Evolutionary conservation across 495 filamentous ascomycete species (phyloP), one percentile per base, ranked within the genome.

Genomic region (Penicillium taxi): DNA sequence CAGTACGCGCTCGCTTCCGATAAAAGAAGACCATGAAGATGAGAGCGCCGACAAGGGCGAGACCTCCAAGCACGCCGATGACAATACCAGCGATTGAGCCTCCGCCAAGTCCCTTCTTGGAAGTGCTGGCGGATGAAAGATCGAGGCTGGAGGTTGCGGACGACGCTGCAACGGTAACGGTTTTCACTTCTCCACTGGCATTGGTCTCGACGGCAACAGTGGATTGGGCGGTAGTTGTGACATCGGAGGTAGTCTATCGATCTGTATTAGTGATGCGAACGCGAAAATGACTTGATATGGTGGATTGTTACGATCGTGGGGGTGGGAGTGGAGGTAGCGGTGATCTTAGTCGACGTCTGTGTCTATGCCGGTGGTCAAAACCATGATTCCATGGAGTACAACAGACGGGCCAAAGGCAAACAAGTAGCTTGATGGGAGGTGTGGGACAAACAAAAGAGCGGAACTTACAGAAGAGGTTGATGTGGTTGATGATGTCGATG

Each of bases 121-220:
- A 27, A 5, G 35, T 31, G 30, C 46, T 32, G 20, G 37, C 30
- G 2, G 51, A 43, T 8, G 34, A 32, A 1, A 45, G 22, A 34
- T 37, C 42, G 11, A 35, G 20, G 5, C 53, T 32, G 13, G 47
- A 32, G 4, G 63, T 66, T 5, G 67, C 36, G 13, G 41, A 38
- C 0, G 73, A 58, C 3, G 60, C 68, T 15, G 61, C 59, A 34
- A 72, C 49, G 1, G 73, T 78, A 22, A 78, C 53, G 2, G 75
- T 79, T 44, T 64, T 63, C 3, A 72, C 54, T 35, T 65, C 16
- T 17, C 53, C 54, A 2, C 68, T 67, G 6, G 65, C 64, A 15
- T 69, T 55, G 12, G 74, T 77, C 32, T 67, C 50, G 17, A 72
- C 48, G 9, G 65, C 69, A 13, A 61, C 32, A 2, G 34, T 50